A percentile compares a stretch with the other conserved stretches of the same genome.
phyloP scores from a whole-genome alignment of 2,329 filamentous ascomycete genomes.

The Apiospora arundinis region DNA sequence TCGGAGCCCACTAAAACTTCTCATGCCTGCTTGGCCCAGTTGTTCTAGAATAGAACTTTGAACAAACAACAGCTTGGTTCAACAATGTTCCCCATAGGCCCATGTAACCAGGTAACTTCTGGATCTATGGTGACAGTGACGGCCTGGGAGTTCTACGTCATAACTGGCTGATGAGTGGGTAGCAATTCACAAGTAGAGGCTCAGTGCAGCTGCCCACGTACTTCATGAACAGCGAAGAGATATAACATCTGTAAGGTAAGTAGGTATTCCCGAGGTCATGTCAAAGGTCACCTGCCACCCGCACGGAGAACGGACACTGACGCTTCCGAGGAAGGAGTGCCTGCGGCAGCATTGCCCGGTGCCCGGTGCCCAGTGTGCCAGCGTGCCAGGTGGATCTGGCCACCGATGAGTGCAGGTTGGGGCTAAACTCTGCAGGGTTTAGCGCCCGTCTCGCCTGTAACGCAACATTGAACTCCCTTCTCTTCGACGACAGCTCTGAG shows the following conservation, averaged over 20 bases:
- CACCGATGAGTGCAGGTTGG: no score
- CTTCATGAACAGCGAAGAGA: background rate
- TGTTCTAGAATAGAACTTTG: slow-evolving; percentile 9
- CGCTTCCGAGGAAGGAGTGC: background rate
- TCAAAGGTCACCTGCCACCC: background rate
- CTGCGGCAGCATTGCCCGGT: background rate
- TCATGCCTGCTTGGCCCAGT: background rate
- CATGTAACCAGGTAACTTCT: background rate
- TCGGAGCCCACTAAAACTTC: background rate
- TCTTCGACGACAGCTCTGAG: slow-evolving; percentile 1
- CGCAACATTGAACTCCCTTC: background rate
- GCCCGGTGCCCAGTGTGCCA: no score
- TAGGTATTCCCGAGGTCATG: background rate
- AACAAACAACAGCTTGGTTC: background rate
- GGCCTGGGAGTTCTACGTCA: background rate
- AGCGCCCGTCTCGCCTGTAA: slow-evolving; percentile 12
- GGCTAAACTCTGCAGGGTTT: background rate
- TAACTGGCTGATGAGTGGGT: background rate
- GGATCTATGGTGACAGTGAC: background rate
- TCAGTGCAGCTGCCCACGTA: background rate
- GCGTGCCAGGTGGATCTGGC: background rate
- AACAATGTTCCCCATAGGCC: no score
- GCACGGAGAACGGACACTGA: slow-evolving; percentile 2
- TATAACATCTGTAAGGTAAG: no score
- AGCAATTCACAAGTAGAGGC: background rate